Evolutionary conservation across 2,329 filamentous ascomycete species (phyloP).

Genomic region (Cryphonectria nitschkei): DNA sequence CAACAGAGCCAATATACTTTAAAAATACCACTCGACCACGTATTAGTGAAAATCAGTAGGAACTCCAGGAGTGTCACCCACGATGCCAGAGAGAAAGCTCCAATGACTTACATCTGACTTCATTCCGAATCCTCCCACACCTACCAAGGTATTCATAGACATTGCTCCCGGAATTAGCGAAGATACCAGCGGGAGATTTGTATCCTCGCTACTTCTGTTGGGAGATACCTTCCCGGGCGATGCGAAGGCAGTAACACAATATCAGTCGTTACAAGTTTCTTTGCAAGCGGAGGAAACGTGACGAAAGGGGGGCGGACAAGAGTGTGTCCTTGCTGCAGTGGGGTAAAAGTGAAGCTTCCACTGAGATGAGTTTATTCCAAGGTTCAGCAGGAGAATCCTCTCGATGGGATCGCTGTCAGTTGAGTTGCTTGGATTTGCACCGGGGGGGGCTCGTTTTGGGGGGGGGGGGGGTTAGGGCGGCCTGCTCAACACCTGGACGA

Average conservation of each 20-base stretch:
- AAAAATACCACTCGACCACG: neutral
- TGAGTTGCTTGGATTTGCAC: neutral
- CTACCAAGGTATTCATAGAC: neutral
- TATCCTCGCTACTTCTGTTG: neutral
- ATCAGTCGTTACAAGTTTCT: neutral
- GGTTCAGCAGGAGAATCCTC: neutral
- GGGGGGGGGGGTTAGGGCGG: neutral
- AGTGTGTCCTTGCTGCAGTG: neutral
- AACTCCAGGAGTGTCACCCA: neutral
- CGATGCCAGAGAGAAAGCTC: neutral
- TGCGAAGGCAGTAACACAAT: neutral
- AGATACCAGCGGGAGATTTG: neutral
- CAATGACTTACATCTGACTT: neutral
- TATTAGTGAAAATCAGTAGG: no score
- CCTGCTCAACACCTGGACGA: no score
- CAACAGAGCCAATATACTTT: no score
- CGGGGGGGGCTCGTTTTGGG: neutral
- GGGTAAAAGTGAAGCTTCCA: neutral
- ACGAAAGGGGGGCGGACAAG: neutral
- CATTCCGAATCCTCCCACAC: neutral
- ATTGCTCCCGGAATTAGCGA: neutral
- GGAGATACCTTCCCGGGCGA: neutral
- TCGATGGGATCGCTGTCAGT: neutral
- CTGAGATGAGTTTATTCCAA: neutral
- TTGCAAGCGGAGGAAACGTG: neutral